These are phyloP conservation scores for Phylloboletellus chloephorus DNA, from an alignment of 1,284 basidiomycete genomes.

Conservation along the genomic window DNA sequence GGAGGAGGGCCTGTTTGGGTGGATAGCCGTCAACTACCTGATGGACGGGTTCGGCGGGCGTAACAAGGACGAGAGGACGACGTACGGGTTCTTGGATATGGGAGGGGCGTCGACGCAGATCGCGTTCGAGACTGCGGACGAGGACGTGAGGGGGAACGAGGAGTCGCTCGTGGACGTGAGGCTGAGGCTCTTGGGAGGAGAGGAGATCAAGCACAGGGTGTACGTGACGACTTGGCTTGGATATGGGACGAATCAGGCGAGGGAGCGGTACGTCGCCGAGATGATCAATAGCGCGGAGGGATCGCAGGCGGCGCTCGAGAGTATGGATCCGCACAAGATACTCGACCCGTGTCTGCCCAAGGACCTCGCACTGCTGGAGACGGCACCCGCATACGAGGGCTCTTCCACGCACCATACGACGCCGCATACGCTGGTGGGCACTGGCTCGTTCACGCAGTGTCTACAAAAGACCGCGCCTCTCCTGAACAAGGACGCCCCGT, in stretches of 20 bases:
- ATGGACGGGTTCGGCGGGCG: conserved; percentile 91
- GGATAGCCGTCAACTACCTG: conserved; percentile 98
- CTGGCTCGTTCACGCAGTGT: conserved; percentile 88
- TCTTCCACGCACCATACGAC: conserved; percentile 41
- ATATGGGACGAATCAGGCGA: conserved; percentile 94
- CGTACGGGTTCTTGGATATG: conserved; percentile 99
- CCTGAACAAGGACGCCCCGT: conserved; percentile 82
- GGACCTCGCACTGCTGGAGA: conserved; percentile 57
- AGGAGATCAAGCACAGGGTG: conserved; percentile 85
- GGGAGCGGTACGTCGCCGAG: conserved; percentile 83
- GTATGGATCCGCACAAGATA: conserved; percentile 40
- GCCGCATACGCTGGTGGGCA: conserved; percentile 71
- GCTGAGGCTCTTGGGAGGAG: conserved; percentile 77
- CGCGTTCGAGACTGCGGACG: conserved; percentile 82
- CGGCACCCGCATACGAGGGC: conserved; percentile 40
- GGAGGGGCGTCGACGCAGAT: conserved; percentile 98
- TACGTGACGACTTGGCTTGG: conserved; percentile 99
- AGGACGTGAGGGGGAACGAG: conserved; percentile 33
- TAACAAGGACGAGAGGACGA: conserved; percentile 55
- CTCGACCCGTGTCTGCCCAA: conserved; percentile 89
- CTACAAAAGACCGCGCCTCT: conserved; percentile 70
- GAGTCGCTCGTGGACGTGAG: conserved; percentile 77
- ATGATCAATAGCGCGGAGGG: conserved; percentile 55
- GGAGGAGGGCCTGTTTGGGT: conserved; percentile 96
- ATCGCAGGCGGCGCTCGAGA: conserved; percentile 16